Evolutionary conservation across 192 early-diverging fungal genomes (phyloP), one percentile per base, ranked within the genome.

Genomic region (Lunasporangiospora selenospora): DNA sequence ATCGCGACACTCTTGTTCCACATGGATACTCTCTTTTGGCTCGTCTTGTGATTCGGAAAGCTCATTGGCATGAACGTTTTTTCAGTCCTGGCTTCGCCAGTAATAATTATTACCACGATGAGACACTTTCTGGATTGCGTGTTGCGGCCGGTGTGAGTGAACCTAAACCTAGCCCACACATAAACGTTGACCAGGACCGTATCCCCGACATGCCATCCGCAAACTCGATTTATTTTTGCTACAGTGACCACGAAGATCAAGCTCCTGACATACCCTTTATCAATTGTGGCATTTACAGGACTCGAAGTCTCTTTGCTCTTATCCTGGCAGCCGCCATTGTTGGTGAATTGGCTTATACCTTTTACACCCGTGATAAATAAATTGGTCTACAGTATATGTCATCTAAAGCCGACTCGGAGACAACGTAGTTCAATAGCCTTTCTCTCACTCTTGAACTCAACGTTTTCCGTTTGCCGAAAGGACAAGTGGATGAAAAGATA

Each of bases 161-260:
- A 32, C 9, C 26, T 30, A 5, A 15, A 32, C 29, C 1, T 16
- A 1, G 31, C n/a, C 29, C 4, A 7, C 16, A 11, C 30, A 32
- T 4, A 16, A 4, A 50, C 30, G 12, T 16, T 31, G 33, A 31
- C 4, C 7, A 18, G 7, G 21, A 31, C 1, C 23, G 10, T 43
- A 9, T 6, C 1, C 3, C 9, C n/a, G 41, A 31, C 7, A 29
- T 36, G 26, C 55, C 55, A 3, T 45, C 42, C 7, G 29, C 55
- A 19, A 30, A 31, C 2, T 44, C 41, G 27, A 43, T 44, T 21
- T 57, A 57, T 27, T 57, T 57, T 23, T 57, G 55, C 29, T 57
- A 45, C 19, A 6, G 32, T 2, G 45, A 57, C 55, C 55, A 57
- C 19, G 31, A 23, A 2, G 42, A 57, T 32, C 30, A 34, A 4